Conservation (phyloP, 768 basidiomycete species). For the Austroboletus eburneus region DNA sequence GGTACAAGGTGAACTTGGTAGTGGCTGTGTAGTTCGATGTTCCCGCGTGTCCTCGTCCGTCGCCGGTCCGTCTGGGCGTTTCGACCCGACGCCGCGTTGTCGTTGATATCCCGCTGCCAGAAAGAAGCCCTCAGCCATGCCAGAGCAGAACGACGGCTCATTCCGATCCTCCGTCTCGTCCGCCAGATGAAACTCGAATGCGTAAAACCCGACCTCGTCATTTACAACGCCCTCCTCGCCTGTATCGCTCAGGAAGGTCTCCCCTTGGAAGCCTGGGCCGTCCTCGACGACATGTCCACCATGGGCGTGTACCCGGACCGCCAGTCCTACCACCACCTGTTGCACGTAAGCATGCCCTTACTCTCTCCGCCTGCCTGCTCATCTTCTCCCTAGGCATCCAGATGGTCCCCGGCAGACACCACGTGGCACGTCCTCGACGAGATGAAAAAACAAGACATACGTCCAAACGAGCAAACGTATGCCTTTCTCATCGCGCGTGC, state of each 20-base stretch:
- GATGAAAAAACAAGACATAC: slow-evolving; percentile 49
- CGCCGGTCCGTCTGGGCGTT: slow-evolving; percentile 26
- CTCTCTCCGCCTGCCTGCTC: background rate
- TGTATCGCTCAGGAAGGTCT: slow-evolving; percentile 42
- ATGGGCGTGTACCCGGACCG: slow-evolving; percentile 46
- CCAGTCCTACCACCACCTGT: slow-evolving; percentile 53
- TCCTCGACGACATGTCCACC: slow-evolving; percentile 64
- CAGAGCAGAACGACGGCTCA: slow-evolving; percentile 35
- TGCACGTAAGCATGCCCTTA: slow-evolving; percentile 52
- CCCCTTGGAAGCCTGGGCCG: slow-evolving; percentile 55
- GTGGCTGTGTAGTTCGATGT: slow-evolving; percentile 26
- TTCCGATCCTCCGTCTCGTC: slow-evolving; percentile 42
- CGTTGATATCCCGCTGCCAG: slow-evolving; percentile 30
- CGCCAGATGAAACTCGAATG: slow-evolving; percentile 54
- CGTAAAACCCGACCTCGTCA: slow-evolving; percentile 48
- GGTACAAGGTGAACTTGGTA: slow-evolving; percentile 13
- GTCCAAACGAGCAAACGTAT: slow-evolving; percentile 52
- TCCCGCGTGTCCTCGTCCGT: too few species aligned
- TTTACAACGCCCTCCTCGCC: slow-evolving; percentile 56
- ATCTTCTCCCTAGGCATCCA: slow-evolving; percentile 42
- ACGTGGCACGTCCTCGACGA: slow-evolving; percentile 49
- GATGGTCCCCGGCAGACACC: slow-evolving; percentile 33
- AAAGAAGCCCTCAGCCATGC: slow-evolving; percentile 29
- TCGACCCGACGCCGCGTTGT: slow-evolving; percentile 20
- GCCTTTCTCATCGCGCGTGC: slow-evolving; percentile 48